A percentile compares a stretch with the other conserved stretches of the same genome.
Evolutionary conservation across 208 protist species (phyloP).

Genomic region (Naegleria lovaniensis): DNA sequence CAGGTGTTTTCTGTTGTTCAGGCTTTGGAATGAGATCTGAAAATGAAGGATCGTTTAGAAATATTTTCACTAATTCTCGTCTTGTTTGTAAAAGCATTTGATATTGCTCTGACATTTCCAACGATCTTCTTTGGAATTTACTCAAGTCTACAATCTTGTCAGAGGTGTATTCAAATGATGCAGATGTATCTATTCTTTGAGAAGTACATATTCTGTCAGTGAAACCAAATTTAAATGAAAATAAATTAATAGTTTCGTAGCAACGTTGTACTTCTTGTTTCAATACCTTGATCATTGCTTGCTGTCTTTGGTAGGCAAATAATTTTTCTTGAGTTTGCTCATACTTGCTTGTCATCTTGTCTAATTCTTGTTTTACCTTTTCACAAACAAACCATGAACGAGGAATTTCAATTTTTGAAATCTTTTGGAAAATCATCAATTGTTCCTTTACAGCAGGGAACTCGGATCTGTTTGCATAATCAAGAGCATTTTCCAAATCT

Average conservation of each 20-base stretch:
- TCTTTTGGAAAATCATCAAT: neutral
- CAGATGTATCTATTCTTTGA: neutral
- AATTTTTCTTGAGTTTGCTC: conserved; percentile 25
- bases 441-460: conserved; percentile 7
- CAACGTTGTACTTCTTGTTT: neutral
- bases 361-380: neutral
- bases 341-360: neutral
- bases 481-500: neutral
- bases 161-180: neutral
- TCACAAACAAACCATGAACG: conserved; percentile 14
- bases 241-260: neutral
- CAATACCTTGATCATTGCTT: neutral
- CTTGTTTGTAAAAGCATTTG: conserved; percentile 1
- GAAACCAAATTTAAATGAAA: neutral
- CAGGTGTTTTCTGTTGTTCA: neutral
- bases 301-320: conserved; percentile 20
- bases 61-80: neutral
- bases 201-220: neutral
- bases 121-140: neutral
- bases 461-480: neutral
- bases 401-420: neutral
- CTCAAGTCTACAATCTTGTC: neutral
- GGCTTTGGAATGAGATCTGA: neutral
- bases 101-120: neutral
- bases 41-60: neutral